Base-by-base conservation (phyloP, 768 basidiomycete genomes). In the Russula earlei region DNA sequence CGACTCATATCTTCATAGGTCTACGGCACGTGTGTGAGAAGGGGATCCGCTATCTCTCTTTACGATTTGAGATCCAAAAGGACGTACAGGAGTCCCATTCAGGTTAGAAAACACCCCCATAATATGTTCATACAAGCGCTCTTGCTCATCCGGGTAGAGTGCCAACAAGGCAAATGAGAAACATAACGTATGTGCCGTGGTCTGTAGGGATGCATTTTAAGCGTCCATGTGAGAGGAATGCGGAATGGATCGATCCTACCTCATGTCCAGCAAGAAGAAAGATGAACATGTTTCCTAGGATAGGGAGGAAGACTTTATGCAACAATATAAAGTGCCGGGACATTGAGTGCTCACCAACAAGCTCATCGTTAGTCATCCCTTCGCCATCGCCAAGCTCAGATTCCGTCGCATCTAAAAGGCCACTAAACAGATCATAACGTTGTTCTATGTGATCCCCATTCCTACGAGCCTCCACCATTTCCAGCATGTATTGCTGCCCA, bases 141-240 rank as follows among this genome's bases (percentile, higher is more conserved):
- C 73, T 62, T 77, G 77, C 51, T 73, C 69, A 1, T 74, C 72
- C 3, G 66, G 67, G 55, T 72, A 66, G 14, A 75, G 61, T 0
- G 76, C 76, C 4, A 78, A 67, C 48, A 76, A 55, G 5, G 64
- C 75, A 53, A 77, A 67, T 0, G 71, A 62, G 62, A 69, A 74
- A 45, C 66, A 67, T 5, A 75, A 54, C 5, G 73, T 67, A 54
- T 73, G 65, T 5, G 67, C 68, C 0, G 74, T 69, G 5, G 74
- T 73, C 72, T 74, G 48, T 17, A n/a, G n/a, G n/a, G n/a, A 33
- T 6, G 22, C 8, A 7, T 6, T 15, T 29, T 27, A 12, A 17
- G 31, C 10, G 2, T n/a, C 12, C 12, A 7, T n/a, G 10, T 12
- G n/a, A n/a, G n/a, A 25, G 37, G 19, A 10, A 9, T n/a, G n/a